phyloP scores from a whole-genome alignment of 306 rosid species.

The Malus domestica region ASM211411v1 NC_041794.1:25678001-25678500 shows the following conservation, averaged over 20 bases:
- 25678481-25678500: neutral
- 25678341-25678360: slow-evolving; percentile 39
- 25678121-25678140: slow-evolving; percentile 3
- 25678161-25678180: neutral
- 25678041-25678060: neutral
- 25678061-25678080: slow-evolving; percentile 13
- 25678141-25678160: slow-evolving; percentile 12
- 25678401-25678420: slow-evolving; percentile 31
- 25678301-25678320: slow-evolving; percentile 45
- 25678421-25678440: slow-evolving; percentile 56
- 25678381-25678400: slow-evolving; percentile 34
- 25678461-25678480: neutral
- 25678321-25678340: slow-evolving; percentile 34
- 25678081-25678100: slow-evolving; percentile 8
- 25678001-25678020: neutral
- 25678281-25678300: slow-evolving; percentile 37
- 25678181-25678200: slow-evolving; percentile 4
- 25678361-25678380: slow-evolving; percentile 38
- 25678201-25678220: neutral
- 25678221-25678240: slow-evolving; percentile 36
- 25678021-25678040: slow-evolving; percentile 6
- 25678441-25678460: slow-evolving; percentile 55
- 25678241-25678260: slow-evolving; percentile 40
- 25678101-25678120: slow-evolving; percentile 13
- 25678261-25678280: slow-evolving; percentile 41